Evolutionary conservation across 495 filamentous ascomycete species (phyloP), one percentile per base, ranked within the genome.

Genomic region (Penicillium diatomitis): DNA sequence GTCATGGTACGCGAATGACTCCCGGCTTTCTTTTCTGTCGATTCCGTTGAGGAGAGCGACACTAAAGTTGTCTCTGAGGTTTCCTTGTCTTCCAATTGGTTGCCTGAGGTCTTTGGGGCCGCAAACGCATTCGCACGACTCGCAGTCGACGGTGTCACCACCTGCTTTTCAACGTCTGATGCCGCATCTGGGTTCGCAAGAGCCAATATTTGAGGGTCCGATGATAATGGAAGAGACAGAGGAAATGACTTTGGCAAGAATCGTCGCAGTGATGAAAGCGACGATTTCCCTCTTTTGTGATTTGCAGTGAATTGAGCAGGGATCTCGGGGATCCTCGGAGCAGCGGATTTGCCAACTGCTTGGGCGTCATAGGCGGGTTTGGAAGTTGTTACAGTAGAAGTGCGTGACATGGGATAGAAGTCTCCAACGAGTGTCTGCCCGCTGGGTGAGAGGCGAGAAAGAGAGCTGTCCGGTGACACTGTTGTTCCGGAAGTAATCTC

Each of bases 171-270:
- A 10, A 65, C 47, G 45, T 66, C 65, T 1, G 51, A 51, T 4
- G 59, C 55, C 28, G 56, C 37, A 41, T 61, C 62, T 8, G 65
- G 56, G 32, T 70, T 61, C 20, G 64, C 57, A 5, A 74, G 63
- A 8, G 70, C 69, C 0, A 60, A 63, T 38, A 74, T 74, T 38
- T 74, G 68, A 31, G 70, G 70, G 38, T 74, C 70, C 3, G 57
- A 57, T 29, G 68, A 71, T 20, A 74, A 41, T 32, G 68, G 62
- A 6, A 63, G 43, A 0, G 64, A 70, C 2, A 62, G 9, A 2
- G 58, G 58, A 10, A 71, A 62, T 0, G 58, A 35, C 33, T 67
- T 74, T 4, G 70, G 69, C 8, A 74, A 53, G 6, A 71, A 62
- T 30, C 61, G 65, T 36, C 62, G 60, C 8, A 69, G 38, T 4